These are phyloP conservation scores for Paramyrothecium sp. DNA, from an alignment of 2,329 filamentous ascomycete species.

Conservation along the genomic window DNA sequence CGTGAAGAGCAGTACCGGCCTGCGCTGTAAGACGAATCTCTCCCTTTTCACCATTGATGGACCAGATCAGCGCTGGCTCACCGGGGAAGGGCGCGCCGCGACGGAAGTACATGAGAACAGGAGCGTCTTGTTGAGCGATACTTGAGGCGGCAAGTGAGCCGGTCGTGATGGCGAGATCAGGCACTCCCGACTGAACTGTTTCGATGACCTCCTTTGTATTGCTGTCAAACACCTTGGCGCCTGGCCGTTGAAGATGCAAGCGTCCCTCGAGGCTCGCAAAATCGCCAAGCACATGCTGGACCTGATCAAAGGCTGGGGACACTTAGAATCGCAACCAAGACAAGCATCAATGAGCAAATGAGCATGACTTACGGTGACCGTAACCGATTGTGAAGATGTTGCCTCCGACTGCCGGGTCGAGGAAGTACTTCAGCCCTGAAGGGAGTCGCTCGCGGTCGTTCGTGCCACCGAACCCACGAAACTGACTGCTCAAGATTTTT, in stretches of 20 bases:
- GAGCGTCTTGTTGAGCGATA: constrained; percentile 29
- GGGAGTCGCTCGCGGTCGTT: constrained; percentile 28
- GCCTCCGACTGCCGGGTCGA: constrained; percentile 44
- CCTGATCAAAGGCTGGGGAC: constrained; percentile 40
- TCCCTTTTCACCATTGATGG: constrained; percentile 49
- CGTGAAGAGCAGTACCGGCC: constrained; percentile 25
- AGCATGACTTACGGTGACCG: constrained; percentile 34
- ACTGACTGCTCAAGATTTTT: constrained; percentile 49
- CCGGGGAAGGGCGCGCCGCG: constrained; percentile 48
- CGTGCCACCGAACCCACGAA: constrained; percentile 35
- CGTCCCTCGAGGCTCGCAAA: constrained; percentile 34
- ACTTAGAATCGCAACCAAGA: constrained; percentile 2
- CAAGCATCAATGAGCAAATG: neutral
- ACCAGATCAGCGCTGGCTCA: constrained; percentile 44
- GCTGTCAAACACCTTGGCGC: constrained; percentile 30
- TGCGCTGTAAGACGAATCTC: constrained; percentile 41
- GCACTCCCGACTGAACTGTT: constrained; percentile 36
- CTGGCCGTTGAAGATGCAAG: constrained; percentile 43
- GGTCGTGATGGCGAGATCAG: constrained; percentile 38
- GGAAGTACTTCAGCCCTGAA: constrained; percentile 43
- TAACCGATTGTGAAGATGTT: constrained; percentile 41
- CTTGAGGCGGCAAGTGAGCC: constrained; percentile 30
- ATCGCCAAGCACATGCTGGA: constrained; percentile 46
- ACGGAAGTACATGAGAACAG: constrained; percentile 42
- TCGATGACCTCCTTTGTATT: constrained; percentile 26